Conservation (phyloP, 768 basidiomycete species). For the Lactifluus volemus region DNA sequence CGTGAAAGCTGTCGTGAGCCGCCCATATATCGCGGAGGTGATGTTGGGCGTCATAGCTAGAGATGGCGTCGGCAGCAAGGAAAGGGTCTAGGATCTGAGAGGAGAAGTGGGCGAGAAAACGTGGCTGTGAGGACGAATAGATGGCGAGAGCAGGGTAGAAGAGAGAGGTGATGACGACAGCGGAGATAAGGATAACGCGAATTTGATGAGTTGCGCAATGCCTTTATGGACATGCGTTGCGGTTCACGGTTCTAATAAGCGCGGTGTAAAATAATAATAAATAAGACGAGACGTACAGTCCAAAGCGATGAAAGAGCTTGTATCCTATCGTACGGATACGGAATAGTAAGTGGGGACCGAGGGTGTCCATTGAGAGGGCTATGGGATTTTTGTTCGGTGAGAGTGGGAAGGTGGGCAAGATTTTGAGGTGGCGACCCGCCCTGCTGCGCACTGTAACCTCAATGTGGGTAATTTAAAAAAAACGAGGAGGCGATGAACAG, state of each 20-base stretch:
- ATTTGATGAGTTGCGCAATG: slow-evolving; percentile 90
- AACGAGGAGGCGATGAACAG: not conserved
- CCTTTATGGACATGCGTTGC: slow-evolving; percentile 31
- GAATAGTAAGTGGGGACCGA: slow-evolving; percentile 23
- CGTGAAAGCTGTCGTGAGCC: slow-evolving; percentile 49
- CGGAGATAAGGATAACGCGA: slow-evolving; percentile 78
- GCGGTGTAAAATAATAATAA: not conserved
- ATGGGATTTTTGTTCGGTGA: not conserved
- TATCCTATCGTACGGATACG: slow-evolving; percentile 33
- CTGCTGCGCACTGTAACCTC: not conserved
- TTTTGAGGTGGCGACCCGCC: not conserved
- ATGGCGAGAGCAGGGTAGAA: slow-evolving; percentile 87
- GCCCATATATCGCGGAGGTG: slow-evolving; percentile 71
- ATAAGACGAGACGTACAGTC: slow-evolving; percentile 57
- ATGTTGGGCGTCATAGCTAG: slow-evolving; percentile 45
- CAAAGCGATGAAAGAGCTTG: slow-evolving; percentile 62
- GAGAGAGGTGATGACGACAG: slow-evolving; percentile 80
- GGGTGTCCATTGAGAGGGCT: slow-evolving; percentile 19
- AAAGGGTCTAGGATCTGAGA: slow-evolving; percentile 56
- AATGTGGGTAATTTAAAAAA: not conserved
- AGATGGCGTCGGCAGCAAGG: slow-evolving; percentile 42
- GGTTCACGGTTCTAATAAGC: not conserved
- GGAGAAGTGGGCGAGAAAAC: slow-evolving; percentile 44
- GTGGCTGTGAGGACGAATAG: slow-evolving; percentile 66
- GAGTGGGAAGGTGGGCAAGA: not conserved